phyloP scores from a whole-genome alignment of 495 filamentous ascomycete genomes.

The Penicillium odoratum region DNA sequence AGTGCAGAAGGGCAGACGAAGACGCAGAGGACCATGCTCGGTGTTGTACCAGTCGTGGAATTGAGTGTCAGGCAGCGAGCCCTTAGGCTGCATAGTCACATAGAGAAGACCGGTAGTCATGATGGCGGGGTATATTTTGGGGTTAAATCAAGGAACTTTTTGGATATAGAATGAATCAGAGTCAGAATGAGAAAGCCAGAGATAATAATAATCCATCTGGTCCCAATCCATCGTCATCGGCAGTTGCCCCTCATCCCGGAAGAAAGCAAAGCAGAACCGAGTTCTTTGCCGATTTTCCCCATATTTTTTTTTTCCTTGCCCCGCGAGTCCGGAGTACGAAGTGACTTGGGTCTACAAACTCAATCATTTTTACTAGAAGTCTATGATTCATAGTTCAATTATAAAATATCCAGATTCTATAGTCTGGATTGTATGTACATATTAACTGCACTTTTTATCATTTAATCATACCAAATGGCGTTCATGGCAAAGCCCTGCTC shows the following conservation, averaged over 20 bases:
- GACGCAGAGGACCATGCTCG: constrained; percentile 77
- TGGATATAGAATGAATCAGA: constrained; percentile 1
- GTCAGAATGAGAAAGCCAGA: not conserved
- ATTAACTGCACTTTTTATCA: constrained; percentile 2
- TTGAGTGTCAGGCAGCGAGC: constrained; percentile 60
- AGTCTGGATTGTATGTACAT: constrained; percentile 4
- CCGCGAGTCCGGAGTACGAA: no score
- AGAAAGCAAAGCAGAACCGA: constrained; percentile 28
- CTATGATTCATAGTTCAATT: not conserved
- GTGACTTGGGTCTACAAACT: not conserved
- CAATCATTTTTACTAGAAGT: not conserved
- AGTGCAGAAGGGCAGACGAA: constrained; percentile 68
- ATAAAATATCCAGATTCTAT: constrained; percentile 1
- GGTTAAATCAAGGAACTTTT: not conserved
- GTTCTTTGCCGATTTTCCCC: constrained; percentile 22
- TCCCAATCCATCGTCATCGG: constrained; percentile 4
- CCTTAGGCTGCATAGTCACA: constrained; percentile 74
- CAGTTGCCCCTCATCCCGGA: constrained; percentile 17
- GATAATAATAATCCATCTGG: not conserved
- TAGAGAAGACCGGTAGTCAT: constrained; percentile 66
- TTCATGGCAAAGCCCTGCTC: constrained; percentile 89
- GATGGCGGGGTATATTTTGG: constrained; percentile 13
- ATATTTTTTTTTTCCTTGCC: not conserved
- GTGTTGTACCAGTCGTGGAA: constrained; percentile 93
- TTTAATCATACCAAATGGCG: constrained; percentile 83